Conservation (phyloP, 305 asterid genomes). For the Solanum chacoense region DNA sequence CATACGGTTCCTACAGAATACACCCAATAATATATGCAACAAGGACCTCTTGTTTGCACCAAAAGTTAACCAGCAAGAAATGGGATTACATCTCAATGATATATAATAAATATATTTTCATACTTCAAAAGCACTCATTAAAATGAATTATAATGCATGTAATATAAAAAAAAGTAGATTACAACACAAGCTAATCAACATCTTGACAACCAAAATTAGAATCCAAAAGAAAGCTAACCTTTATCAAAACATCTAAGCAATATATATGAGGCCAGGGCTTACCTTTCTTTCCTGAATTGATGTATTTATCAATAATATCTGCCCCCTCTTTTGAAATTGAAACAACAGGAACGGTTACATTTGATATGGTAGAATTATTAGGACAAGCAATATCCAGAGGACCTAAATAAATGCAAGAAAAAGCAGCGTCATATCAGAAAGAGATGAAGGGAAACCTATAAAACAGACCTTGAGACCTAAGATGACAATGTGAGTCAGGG, state of each 20-base stretch:
- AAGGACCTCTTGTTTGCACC: neutral
- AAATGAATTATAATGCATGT: neutral
- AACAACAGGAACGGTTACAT: constrained; percentile 73
- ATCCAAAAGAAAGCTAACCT: neutral
- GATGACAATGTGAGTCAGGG: constrained; percentile 18
- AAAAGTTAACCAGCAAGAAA: neutral
- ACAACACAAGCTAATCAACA: neutral
- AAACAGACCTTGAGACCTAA: neutral
- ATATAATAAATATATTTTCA: neutral
- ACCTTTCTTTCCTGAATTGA: constrained; percentile 53
- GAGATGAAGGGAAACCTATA: neutral
- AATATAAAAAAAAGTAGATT: neutral
- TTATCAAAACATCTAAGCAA: neutral
- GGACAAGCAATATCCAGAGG: constrained; percentile 80
- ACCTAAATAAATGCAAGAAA: constrained; percentile 40
- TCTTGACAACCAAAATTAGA: neutral
- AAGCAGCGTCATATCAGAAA: neutral
- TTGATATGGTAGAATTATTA: constrained; percentile 34
- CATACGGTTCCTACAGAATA: neutral
- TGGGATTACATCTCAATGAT: neutral
- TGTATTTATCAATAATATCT: constrained; percentile 46
- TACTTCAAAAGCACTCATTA: neutral
- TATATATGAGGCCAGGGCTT: constrained; percentile 6
- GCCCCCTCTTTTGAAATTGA: constrained; percentile 73
- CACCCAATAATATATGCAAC: neutral